Base-by-base conservation (phyloP, 371 early-diverging fungal genomes). In the Mortierella sp. region DNA sequence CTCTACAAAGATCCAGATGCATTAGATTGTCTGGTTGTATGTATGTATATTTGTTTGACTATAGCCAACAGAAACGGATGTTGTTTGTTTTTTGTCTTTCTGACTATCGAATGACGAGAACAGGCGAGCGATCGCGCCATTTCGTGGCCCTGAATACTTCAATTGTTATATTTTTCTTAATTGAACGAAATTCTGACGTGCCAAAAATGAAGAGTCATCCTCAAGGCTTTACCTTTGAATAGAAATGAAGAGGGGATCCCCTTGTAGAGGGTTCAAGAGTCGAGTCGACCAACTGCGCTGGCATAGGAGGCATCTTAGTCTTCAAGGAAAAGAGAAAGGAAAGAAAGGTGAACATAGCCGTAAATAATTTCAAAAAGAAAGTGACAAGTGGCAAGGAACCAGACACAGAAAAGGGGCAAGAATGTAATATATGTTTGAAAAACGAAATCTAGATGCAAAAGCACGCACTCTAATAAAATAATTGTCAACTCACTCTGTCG, bases 51-150 rank as follows among this genome's bases (percentile, higher is more conserved):
- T 57, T 57, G 58, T 59, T 30, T 30, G 24, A 12, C 28, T 43
- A 8, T 10, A 40, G 16, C 6, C 35, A n/a, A 30, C 39, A n/a
- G n/a, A 61, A 20, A 28, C 58, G 39, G 47, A 20, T 37, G 40
- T 40, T 58, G 20, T 10, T 64, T 30, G 43, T 10, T 43, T 16
- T 16, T 47, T 45, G 63, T 59, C 18, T 61, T 61, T 32, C 51
- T 40, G 10, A 40, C 20, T 22, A 20, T 37, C 45, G 54, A 39
- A 57, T 54, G 66, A 35, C 55, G 43, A 57, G 55, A 58, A 60
- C 22, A 61, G 22, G 26, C 49, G 49, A 59, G 37, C 64, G 74
- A 73, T 73, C 74, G 74, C 74, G 74, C 54, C 74, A 73, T 73
- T 73, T 73, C 68, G 52, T 59, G 9, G 20, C 24, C 24, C 32